Conservation (phyloP, 2,329 filamentous ascomycete species). For the Fusarium miscanthi region DNA sequence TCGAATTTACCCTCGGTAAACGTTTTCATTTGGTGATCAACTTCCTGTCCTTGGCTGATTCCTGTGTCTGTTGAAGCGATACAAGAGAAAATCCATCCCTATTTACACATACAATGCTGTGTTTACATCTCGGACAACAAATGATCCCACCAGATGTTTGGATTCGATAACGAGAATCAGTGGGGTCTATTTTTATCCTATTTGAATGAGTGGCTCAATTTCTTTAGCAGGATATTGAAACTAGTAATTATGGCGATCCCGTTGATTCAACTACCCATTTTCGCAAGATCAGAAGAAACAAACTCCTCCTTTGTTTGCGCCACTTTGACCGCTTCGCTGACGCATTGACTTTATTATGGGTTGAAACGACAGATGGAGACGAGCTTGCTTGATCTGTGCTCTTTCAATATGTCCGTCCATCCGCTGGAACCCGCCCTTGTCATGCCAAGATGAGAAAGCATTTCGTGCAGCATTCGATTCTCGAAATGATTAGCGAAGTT, state of each 20-base stretch:
- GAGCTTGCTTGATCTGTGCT: constrained; percentile 20
- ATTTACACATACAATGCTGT: constrained; percentile 8
- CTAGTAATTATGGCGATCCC: neutral
- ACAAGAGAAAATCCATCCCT: neutral
- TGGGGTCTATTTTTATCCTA: neutral
- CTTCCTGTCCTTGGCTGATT: neutral
- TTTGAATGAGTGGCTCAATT: neutral
- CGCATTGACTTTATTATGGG: constrained; percentile 31
- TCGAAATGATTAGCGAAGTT: neutral
- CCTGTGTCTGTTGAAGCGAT: neutral
- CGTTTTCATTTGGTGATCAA: neutral
- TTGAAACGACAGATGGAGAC: constrained; percentile 38
- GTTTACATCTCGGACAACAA: constrained; percentile 2
- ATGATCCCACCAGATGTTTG: neutral
- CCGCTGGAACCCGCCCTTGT: constrained; percentile 10
- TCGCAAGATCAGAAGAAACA: constrained; percentile 20
- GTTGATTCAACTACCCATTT: neutral
- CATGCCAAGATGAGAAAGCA: constrained; percentile 23
- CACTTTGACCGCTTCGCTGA: constrained; percentile 35
- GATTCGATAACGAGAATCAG: neutral
- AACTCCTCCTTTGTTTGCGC: constrained; percentile 25
- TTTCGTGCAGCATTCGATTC: constrained; percentile 9
- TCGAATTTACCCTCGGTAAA: constrained; percentile 6
- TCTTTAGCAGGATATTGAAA: neutral
- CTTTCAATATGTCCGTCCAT: constrained; percentile 17